Evolutionary conservation across 179 eudicot genomes (phyloP).

Genomic region (Sideroxylon spinosum): DNA sequence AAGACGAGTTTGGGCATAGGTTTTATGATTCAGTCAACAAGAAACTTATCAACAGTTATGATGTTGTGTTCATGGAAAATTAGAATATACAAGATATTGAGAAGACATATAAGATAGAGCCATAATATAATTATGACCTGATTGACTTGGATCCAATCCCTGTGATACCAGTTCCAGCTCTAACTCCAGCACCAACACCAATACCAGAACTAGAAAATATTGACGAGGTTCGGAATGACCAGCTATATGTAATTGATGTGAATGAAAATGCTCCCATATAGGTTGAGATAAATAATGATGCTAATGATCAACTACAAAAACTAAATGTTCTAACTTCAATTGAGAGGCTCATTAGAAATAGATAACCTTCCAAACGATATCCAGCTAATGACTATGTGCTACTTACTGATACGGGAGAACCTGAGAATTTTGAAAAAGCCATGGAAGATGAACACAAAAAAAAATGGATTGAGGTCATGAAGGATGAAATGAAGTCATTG

Average conservation of each 20-base stretch:
- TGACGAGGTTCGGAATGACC: background rate
- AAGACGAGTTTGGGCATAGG: slow-evolving; percentile 1
- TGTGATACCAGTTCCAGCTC: background rate
- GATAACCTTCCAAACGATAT: slow-evolving; percentile 10
- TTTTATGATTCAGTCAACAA: background rate
- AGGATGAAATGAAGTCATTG: slow-evolving; percentile 18
- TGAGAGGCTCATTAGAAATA: background rate
- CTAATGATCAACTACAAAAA: background rate
- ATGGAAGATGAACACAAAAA: slow-evolving; percentile 16
- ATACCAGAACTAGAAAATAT: no score
- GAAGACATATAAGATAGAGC: background rate
- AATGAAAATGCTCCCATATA: background rate
- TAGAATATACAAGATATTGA: background rate
- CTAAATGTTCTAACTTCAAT: background rate
- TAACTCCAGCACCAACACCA: no score
- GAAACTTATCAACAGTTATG: background rate
- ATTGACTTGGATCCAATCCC: background rate
- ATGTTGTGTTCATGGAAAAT: background rate
- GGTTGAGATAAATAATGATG: background rate
- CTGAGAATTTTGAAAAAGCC: slow-evolving; percentile 16
- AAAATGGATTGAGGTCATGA: slow-evolving; percentile 18
- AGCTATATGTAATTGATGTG: background rate
- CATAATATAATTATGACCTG: background rate
- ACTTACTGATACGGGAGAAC: slow-evolving; percentile 20
- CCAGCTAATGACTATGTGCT: slow-evolving; percentile 10